phyloP scores from a whole-genome alignment of 495 filamentous ascomycete genomes.

The Xylaria acuta region DNA sequence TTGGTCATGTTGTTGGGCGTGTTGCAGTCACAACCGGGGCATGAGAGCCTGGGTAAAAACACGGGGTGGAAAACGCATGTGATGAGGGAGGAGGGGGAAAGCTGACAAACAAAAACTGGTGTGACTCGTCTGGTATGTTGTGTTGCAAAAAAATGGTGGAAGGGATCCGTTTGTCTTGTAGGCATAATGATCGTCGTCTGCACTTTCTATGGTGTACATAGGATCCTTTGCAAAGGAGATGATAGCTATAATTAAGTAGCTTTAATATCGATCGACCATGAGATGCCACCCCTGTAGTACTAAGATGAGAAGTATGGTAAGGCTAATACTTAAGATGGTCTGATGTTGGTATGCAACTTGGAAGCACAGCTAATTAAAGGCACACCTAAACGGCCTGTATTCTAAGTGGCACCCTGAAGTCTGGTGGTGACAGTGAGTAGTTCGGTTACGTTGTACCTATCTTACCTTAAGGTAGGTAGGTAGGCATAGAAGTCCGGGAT shows the following conservation, averaged over 20 bases:
- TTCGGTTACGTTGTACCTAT: too few species aligned
- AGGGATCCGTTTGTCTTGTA: not conserved
- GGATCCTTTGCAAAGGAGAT: not conserved
- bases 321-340: not conserved
- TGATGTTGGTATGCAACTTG: not conserved
- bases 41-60: not conserved
- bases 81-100: not conserved
- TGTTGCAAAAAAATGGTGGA: not conserved
- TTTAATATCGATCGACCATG: not conserved
- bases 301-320: not conserved
- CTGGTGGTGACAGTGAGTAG: too few species aligned
- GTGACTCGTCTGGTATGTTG: not conserved
- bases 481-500: not conserved
- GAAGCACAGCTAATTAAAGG: not conserved
- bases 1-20: not conserved
- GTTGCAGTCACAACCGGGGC: not conserved
- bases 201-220: not conserved
- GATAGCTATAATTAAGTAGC: not conserved
- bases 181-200: not conserved
- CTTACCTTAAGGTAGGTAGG: too few species aligned
- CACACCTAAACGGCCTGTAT: not conserved
- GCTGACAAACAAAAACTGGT: not conserved
- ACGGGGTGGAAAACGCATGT: too few species aligned
- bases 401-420: not conserved
- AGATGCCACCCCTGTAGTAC: not conserved